A percentile compares a stretch with the other conserved stretches of the same genome.
Evolutionary conservation across 257 asterid species (phyloP).

Genomic region (Plantago ovata): DNA sequence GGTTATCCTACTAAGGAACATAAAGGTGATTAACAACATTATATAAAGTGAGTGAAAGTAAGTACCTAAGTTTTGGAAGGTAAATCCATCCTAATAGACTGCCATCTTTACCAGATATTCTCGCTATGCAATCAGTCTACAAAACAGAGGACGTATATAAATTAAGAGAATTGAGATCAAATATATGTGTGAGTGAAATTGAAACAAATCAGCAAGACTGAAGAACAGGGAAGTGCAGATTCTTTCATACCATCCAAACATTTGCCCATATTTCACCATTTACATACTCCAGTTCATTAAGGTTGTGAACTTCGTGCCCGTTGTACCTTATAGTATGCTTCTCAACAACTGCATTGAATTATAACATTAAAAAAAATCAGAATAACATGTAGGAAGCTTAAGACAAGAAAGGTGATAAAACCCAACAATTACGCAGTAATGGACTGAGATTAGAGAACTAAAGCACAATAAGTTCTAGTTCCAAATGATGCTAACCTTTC

Average conservation of each 20-base stretch:
- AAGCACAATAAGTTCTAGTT: constrained; percentile 1
- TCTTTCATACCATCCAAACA: constrained; percentile 57
- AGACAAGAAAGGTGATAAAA: too few relatives aligned
- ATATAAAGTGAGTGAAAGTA: neutral
- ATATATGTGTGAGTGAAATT: neutral
- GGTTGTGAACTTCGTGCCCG: constrained; percentile 67
- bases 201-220: neutral
- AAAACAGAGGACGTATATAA: neutral
- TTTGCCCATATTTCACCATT: constrained; percentile 96
- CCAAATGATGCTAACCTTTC: constrained; percentile 46
- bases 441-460: too few relatives aligned
- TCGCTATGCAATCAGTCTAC: constrained; percentile 8
- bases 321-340: constrained; percentile 61
- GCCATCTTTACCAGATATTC: constrained; percentile 1
- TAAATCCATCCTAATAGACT: constrained; percentile 4
- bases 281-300: constrained; percentile 87
- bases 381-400: too few relatives aligned
- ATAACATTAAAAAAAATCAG: neutral
- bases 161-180: neutral
- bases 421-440: too few relatives aligned
- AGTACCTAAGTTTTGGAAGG: constrained; percentile 7
- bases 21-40: neutral
- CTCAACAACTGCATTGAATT: constrained; percentile 43
- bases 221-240: neutral
- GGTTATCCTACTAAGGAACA: neutral